Conservation (phyloP, 805 yeast genomes). For the Suhomyces sp. region DNA sequence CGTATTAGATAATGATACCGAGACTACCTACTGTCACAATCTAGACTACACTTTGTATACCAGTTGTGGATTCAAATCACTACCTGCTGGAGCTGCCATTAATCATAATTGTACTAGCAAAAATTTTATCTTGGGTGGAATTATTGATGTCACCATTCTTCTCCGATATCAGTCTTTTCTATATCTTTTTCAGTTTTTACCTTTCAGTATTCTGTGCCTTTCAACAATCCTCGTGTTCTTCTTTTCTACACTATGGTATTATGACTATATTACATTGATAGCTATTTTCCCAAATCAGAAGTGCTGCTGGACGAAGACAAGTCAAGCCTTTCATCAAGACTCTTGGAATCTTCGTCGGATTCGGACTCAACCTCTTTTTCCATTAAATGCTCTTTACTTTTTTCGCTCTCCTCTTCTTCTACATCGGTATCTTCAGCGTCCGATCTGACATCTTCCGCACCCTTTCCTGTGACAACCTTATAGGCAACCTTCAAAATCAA, state of each 20-base stretch:
- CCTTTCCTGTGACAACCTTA: constrained; percentile 65
- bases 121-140: no score
- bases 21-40: no score
- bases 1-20: no score
- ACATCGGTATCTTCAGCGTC: constrained; percentile 63
- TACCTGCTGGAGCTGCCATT: no score
- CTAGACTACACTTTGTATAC: no score
- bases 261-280: not conserved
- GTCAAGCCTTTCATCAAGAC: not conserved
- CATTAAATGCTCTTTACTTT: not conserved
- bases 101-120: no score
- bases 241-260: not conserved
- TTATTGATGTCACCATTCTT: no score
- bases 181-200: no score
- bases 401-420: constrained; percentile 14
- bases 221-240: no score
- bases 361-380: not conserved
- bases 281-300: not conserved
- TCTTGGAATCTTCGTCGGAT: not conserved
- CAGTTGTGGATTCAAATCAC: no score
- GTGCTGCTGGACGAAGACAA: not conserved
- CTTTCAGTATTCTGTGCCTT: no score
- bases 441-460: constrained; percentile 85
- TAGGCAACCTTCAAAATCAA: constrained; percentile 68
- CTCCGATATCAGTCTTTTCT: no score